Evolutionary conservation across 164 flowering plant species (phyloP), one percentile per base, ranked within the genome.

Genomic region (Magnolia officinalis): DNA sequence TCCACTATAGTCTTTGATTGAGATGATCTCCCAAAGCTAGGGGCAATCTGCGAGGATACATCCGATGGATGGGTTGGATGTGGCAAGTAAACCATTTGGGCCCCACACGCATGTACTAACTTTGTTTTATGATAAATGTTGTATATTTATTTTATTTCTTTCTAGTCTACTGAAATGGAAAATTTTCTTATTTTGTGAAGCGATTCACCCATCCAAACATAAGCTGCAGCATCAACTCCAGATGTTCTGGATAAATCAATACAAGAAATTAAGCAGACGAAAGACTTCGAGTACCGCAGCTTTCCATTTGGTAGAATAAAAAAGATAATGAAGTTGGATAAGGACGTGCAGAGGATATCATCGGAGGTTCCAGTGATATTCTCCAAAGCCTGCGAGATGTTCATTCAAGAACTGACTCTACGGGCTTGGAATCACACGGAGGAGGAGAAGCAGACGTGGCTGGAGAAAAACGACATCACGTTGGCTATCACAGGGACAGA

Each of bases 361-460:
- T 92, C 96, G 0, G 96, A 92, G 81, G 96, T 94, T 26, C 96
- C 96, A 0, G 89, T 92, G 10, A 77, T 92, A 26, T 88, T 92
- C 77, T 90, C 96, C 26, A 85, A 89, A 78, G 96, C 96, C n/a
- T 92, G 96, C 75, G 96, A 92, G 83, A 89, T 92, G 92, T 92
- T 92, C 83, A 92, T 92, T 64, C 84, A 88, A n/a, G 94, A 92
- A 82, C 73, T 92, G 74, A 92, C 96, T 6, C 75, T 92, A 59
- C 85, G 96, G 6, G 87, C 96, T 4, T 90, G 96, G 96, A 88
- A 84, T 67, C 92, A 89, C 80, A 87, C 94, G 0, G 96, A 92
- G 80, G 96, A 92, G 82, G 90, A 86, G 82, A 92, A 89, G 71
- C 84, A 94, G 82, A 81, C 91, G 78, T 90, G 92, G 1, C 90